Evolutionary conservation across 2,329 filamentous ascomycete genomes (phyloP).

Genomic region (Sclerotinia minor): DNA sequence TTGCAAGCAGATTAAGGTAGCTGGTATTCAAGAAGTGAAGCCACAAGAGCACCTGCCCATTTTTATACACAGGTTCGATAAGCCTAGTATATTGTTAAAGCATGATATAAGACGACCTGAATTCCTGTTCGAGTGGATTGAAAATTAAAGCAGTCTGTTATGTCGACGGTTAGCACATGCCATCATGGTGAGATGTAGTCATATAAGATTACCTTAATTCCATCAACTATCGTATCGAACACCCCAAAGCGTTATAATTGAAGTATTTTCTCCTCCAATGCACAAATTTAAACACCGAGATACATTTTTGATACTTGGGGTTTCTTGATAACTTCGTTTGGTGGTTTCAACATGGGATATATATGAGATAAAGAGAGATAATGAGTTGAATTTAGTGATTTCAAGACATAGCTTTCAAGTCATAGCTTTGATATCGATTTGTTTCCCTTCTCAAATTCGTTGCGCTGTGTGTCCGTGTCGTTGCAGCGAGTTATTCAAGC

Average conservation of each 20-base stretch:
- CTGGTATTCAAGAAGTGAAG: not conserved
- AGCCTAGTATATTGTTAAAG: accelerated
- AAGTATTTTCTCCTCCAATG: no score
- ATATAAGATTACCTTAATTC: not conserved
- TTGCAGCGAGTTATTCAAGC: not conserved
- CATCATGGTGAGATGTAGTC: not conserved
- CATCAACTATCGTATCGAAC: not conserved
- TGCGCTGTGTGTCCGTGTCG: not conserved
- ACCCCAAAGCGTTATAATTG: no score
- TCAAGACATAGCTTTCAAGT: not conserved
- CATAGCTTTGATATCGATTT: not conserved
- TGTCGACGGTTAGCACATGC: not conserved
- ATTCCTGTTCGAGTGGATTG: not conserved
- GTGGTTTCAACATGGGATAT: no score
- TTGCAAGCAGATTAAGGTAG: not conserved
- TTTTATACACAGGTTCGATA: no score
- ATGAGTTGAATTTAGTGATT: not conserved
- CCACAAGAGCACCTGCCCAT: not conserved
- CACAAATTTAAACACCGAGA: no score
- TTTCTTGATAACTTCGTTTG: no score
- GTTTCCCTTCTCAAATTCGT: not conserved
- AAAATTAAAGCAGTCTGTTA: not conserved
- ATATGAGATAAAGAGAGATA: no score
- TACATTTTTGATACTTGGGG: no score
- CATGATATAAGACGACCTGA: accelerated